These are phyloP conservation scores for Penicillium psychrofluorescens DNA, from an alignment of 495 filamentous ascomycete species.

Conservation along the genomic window DNA sequence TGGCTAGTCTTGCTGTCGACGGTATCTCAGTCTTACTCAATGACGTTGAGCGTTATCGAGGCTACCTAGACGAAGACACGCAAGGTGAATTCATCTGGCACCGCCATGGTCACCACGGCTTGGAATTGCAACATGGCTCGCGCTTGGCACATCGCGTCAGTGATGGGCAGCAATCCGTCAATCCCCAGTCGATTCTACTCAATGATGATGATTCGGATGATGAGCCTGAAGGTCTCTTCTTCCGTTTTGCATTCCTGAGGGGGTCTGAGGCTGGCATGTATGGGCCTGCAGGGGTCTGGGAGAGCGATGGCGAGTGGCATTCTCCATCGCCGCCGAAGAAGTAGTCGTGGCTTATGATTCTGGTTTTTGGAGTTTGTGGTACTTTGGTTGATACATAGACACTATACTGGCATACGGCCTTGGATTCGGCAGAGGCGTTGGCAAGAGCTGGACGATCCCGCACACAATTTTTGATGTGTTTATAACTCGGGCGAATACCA, in stretches of 20 bases:
- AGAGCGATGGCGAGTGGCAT: slow-evolving; percentile 60
- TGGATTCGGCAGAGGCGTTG: too few species aligned
- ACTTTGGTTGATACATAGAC: too few species aligned
- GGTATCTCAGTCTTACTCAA: slow-evolving; percentile 88
- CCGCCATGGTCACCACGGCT: slow-evolving; percentile 35
- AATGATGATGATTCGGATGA: slow-evolving; percentile 29
- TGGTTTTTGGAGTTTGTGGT: background rate
- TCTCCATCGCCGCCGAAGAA: slow-evolving; percentile 25
- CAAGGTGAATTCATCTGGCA: slow-evolving; percentile 40
- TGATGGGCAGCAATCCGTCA: slow-evolving; percentile 1
- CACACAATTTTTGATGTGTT: too few species aligned
- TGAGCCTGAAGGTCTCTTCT: slow-evolving; percentile 58
- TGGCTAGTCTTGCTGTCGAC: slow-evolving; percentile 62
- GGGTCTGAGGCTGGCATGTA: slow-evolving; percentile 67
- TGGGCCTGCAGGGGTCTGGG: slow-evolving; percentile 75
- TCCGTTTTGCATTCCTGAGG: slow-evolving; percentile 74
- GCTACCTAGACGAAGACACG: slow-evolving; percentile 46
- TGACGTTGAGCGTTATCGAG: slow-evolving; percentile 80
- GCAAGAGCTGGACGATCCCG: too few species aligned
- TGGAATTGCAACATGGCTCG: slow-evolving; percentile 25
- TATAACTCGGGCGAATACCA: too few species aligned
- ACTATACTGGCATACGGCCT: too few species aligned
- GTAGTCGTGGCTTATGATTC: slow-evolving; percentile 6
- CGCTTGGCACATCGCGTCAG: slow-evolving; percentile 11
- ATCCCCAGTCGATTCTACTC: slow-evolving; percentile 16